Evolutionary conservation across 441 rosid species (phyloP).

Genomic region (Euphorbia celastroides): DNA sequence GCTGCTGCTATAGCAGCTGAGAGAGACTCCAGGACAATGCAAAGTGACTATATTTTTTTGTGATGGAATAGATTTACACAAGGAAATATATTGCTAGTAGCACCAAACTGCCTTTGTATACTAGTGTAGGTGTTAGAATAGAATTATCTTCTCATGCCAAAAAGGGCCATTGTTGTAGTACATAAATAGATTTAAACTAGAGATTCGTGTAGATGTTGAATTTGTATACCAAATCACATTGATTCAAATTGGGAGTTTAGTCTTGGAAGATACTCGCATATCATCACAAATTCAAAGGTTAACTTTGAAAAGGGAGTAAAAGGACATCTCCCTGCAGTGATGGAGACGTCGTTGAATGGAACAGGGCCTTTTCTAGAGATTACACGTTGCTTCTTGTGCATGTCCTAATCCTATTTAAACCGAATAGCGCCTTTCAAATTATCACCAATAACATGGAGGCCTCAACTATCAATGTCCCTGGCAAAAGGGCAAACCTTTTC

Average conservation of each 20-base stretch:
- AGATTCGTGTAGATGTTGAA: too few species aligned
- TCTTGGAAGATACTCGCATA: too few species aligned
- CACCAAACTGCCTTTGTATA: too few species aligned
- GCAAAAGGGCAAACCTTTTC: too few species aligned
- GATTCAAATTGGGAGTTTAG: neutral
- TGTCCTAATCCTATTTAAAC: neutral
- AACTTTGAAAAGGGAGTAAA: too few species aligned
- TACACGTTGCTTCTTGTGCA: slow-evolving; percentile 10
- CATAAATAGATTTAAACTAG: too few species aligned
- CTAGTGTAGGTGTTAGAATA: neutral
- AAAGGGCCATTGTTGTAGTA: neutral
- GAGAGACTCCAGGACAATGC: slow-evolving; percentile 52
- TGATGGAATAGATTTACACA: too few species aligned
- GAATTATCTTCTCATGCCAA: neutral
- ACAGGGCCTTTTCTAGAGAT: too few species aligned
- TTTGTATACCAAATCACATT: too few species aligned
- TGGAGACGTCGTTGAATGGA: slow-evolving; percentile 9
- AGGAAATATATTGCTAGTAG: too few species aligned
- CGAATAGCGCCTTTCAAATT: neutral
- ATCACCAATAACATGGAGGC: slow-evolving; percentile 7
- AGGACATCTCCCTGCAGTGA: neutral
- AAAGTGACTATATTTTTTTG: slow-evolving; percentile 14
- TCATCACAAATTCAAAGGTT: too few species aligned
- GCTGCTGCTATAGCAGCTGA: slow-evolving; percentile 94
- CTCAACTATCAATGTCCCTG: neutral